Evolutionary conservation across 768 basidiomycete genomes (phyloP).

Genomic region (Kwoniella sp.): DNA sequence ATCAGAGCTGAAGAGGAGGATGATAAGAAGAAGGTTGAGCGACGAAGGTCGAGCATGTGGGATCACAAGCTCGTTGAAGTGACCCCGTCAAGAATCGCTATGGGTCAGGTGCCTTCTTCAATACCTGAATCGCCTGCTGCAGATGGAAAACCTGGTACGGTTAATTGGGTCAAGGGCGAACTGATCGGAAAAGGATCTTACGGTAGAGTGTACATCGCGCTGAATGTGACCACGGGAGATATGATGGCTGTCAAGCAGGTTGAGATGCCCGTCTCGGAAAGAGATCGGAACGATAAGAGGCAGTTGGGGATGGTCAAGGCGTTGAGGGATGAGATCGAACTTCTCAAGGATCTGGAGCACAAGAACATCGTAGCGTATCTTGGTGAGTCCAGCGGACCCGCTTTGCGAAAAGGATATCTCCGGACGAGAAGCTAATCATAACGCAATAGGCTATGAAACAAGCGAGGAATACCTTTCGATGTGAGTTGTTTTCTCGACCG

Average conservation of each 20-base stretch:
- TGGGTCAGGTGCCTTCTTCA: conserved; percentile 33
- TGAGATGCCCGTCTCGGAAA: conserved; percentile 85
- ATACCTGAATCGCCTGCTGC: conserved; percentile 43
- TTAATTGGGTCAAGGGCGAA: conserved; percentile 98
- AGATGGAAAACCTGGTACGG: conserved; percentile 64
- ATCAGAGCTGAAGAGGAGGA: neutral
- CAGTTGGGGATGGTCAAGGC: conserved; percentile 86
- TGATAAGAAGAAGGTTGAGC: conserved; percentile 57
- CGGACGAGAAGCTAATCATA: neutral
- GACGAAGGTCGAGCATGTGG: conserved; percentile 92
- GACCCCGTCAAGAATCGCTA: conserved; percentile 67
- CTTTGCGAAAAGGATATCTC: neutral
- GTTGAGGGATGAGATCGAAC: conserved; percentile 89
- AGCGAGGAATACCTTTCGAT: conserved; percentile 86
- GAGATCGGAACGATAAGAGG: conserved; percentile 84
- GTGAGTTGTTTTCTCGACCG: conserved; percentile 61
- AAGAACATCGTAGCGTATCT: conserved; percentile 96
- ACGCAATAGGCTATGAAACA: conserved; percentile 62
- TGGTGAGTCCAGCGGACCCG: conserved; percentile 57
- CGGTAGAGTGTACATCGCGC: conserved; percentile 90
- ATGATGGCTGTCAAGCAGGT: conserved; percentile 99
- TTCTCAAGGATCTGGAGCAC: conserved; percentile 93
- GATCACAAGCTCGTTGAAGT: conserved; percentile 91
- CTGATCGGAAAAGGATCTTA: conserved; percentile 96
- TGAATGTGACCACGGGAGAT: conserved; percentile 94